Conservation (phyloP, 495 filamentous ascomycete genomes). For the Aspergillus asperescens region DNA sequence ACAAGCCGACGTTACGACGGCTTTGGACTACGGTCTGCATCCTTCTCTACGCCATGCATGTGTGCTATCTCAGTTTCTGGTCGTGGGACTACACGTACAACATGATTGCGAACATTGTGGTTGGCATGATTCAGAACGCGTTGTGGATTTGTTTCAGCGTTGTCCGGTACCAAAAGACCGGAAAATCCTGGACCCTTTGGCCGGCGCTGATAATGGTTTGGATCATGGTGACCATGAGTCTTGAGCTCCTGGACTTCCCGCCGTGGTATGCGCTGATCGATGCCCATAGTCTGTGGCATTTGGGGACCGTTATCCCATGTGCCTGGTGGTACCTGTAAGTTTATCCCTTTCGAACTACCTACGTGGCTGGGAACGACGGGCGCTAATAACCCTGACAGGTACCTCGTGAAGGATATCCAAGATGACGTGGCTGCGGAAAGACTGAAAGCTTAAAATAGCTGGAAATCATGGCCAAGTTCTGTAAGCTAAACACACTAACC, state of each 20-base stretch:
- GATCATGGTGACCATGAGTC: slow-evolving; percentile 88
- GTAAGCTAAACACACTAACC: background rate
- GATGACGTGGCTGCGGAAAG: slow-evolving; percentile 60
- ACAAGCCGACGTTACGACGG: slow-evolving; percentile 55
- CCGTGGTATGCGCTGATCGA: slow-evolving; percentile 78
- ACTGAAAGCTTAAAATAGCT: slow-evolving; percentile 39
- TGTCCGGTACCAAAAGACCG: slow-evolving; percentile 60
- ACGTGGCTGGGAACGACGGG: background rate
- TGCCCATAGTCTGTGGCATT: slow-evolving; percentile 95
- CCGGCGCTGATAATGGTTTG: slow-evolving; percentile 90
- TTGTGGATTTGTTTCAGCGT: slow-evolving; percentile 86
- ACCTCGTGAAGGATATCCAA: slow-evolving; percentile 70
- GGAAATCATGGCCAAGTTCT: background rate
- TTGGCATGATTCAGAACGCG: slow-evolving; percentile 73
- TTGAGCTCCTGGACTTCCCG: slow-evolving; percentile 92
- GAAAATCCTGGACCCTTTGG: slow-evolving; percentile 76
- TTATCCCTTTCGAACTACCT: background rate
- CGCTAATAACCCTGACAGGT: slow-evolving; percentile 44
- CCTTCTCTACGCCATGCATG: slow-evolving; percentile 66
- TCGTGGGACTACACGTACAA: slow-evolving; percentile 96
- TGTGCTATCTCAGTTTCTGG: slow-evolving; percentile 77
- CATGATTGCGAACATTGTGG: slow-evolving; percentile 87
- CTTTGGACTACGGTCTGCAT: slow-evolving; percentile 71
- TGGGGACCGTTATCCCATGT: slow-evolving; percentile 83
- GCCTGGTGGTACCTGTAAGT: slow-evolving; percentile 95